phyloP scores from a whole-genome alignment of 177 flowering plant species.

The Vitis hybrid region DNA sequence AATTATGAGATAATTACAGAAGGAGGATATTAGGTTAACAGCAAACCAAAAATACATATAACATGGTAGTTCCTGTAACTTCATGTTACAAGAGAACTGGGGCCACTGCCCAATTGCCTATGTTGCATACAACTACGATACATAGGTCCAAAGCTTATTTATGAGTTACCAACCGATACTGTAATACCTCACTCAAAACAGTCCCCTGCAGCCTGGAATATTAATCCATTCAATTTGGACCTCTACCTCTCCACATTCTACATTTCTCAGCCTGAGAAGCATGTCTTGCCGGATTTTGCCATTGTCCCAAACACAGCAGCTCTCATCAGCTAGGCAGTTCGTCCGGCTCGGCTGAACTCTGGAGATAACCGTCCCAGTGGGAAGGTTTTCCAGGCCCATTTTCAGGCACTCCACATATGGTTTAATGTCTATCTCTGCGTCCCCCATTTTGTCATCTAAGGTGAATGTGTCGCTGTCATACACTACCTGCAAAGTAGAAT shows the following conservation, averaged over 20 bases:
- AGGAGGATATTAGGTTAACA: too few species aligned
- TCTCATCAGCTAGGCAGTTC: constrained; percentile 38
- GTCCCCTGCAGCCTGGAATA: constrained; percentile 18
- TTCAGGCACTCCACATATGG: constrained; percentile 26
- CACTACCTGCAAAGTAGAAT: constrained; percentile 28
- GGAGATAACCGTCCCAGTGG: constrained; percentile 26
- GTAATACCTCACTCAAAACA: background rate
- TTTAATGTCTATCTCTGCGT: constrained; percentile 37
- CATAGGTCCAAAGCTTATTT: background rate
- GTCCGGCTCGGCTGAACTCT: constrained; percentile 25
- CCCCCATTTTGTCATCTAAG: constrained; percentile 40
- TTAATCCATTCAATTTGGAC: constrained; percentile 39
- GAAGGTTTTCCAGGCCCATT: constrained; percentile 18
- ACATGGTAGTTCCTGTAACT: background rate
- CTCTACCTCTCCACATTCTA: constrained; percentile 33
- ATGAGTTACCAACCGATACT: background rate
- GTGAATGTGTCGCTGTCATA: constrained; percentile 37
- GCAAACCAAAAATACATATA: too few species aligned
- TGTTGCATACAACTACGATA: background rate
- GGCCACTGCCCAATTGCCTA: too few species aligned
- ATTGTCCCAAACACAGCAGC: constrained; percentile 31
- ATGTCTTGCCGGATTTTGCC: constrained; percentile 43
- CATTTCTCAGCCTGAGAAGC: constrained; percentile 33
- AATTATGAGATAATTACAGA: background rate
- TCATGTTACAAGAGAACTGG: background rate